Base-by-base conservation (phyloP, 768 basidiomycete species). In the Wakefieldia striispora region DNA sequence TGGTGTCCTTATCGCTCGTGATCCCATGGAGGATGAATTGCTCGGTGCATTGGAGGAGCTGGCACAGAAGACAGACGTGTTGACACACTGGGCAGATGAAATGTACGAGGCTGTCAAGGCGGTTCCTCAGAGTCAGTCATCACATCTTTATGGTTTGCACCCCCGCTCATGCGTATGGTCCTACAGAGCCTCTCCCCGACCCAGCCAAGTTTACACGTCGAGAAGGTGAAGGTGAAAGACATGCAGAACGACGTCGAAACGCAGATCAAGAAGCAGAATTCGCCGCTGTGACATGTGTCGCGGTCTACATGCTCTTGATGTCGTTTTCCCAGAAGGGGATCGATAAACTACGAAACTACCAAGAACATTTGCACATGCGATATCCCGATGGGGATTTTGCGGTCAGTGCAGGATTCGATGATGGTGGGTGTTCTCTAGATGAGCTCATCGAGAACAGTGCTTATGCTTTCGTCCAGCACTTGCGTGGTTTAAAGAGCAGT, bases 61-160 rank as follows among this genome's bases (percentile, higher is more conserved):
- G 3, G 95, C 95, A 29, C 91, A 97, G 76, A 99, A 98, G 78
- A 95, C 95, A 29, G 85, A 90, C 52, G 93, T 95, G 45, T 72
- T 98, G 50, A 88, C 89, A 49, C 86, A 89, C 53, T 95, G 94
- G 83, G 97, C 90, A 19, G 95, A 98, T 56, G 88, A 93, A 75
- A 86, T 97, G 81, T 89, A 91, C 59, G 89, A 91, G 59, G 84
- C 83, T 61, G 88, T 93, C 23, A 91, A 91, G 66, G 86, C 83
- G 14, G 75, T 89, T 31, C 88, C 91, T 19, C 84, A 90, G 68
- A 91, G 88, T 91, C 58, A 35, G 88, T 77, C 49, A 21, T 26
- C 41, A 23, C 23, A 3, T 14, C 23, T 39, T 36, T 29, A 4
- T 34, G 14, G 3, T 40, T 41, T 35, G 16, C 7, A 2, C 17